A percentile compares a stretch with the other conserved stretches of the same genome.
Conservation (phyloP, 2,329 filamentous ascomycete genomes). For the Alternaria viburni region DNA sequence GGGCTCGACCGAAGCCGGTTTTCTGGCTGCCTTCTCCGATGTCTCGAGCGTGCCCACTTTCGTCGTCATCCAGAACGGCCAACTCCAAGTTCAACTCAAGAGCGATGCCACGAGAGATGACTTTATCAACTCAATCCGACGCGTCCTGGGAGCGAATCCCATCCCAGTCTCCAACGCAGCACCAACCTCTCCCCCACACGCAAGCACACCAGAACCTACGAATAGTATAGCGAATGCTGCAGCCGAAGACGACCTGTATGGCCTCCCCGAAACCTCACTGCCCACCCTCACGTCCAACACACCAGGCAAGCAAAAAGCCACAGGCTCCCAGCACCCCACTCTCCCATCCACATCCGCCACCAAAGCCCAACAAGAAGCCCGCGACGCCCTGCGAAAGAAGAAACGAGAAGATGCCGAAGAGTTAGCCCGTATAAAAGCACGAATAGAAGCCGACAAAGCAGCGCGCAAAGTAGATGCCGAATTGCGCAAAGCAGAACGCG, state of each 20-base stretch:
- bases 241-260: constrained; percentile 14
- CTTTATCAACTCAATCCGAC: constrained; percentile 64
- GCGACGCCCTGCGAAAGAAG: constrained; percentile 62
- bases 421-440: constrained; percentile 71
- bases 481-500: constrained; percentile 44
- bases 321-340: constrained; percentile 38
- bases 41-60: constrained; percentile 79
- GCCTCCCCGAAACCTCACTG: constrained; percentile 2
- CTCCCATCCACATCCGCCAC: constrained; percentile 43
- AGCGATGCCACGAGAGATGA: constrained; percentile 69
- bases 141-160: constrained; percentile 41
- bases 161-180: constrained; percentile 33
- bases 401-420: constrained; percentile 72
- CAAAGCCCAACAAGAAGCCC: constrained; percentile 42
- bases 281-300: constrained; percentile 26
- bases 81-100: constrained; percentile 77
- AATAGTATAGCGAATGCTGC: neutral
- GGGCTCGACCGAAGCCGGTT: constrained; percentile 80
- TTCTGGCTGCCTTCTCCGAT: constrained; percentile 81
- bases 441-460: constrained; percentile 78
- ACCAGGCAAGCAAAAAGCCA: constrained; percentile 53
- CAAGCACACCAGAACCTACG: constrained; percentile 11
- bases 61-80: constrained; percentile 80
- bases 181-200: constrained; percentile 15
- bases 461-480: constrained; percentile 61